Conservation (phyloP, 257 asterid species). For the Eustoma russellianum region DNA sequence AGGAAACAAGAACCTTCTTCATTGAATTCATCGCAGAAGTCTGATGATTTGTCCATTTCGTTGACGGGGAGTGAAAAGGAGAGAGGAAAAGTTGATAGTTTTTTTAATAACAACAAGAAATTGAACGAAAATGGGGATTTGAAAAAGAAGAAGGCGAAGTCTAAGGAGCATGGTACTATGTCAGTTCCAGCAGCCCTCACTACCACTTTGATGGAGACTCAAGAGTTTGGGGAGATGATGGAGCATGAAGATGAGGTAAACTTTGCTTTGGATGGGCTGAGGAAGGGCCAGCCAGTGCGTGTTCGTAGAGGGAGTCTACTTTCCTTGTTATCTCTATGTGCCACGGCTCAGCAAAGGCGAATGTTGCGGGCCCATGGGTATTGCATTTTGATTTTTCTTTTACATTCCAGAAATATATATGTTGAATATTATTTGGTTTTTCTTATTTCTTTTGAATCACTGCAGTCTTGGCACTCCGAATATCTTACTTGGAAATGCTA, state of each 20-base stretch:
- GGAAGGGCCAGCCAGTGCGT: slow-evolving; percentile 64
- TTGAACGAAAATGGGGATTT: slow-evolving; percentile 30
- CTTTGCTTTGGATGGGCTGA: slow-evolving; percentile 85
- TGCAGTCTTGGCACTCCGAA: neutral
- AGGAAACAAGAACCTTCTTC: slow-evolving; percentile 8
- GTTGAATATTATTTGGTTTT: slow-evolving; percentile 1
- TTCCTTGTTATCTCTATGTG: slow-evolving; percentile 52
- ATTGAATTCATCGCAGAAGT: slow-evolving; percentile 38
- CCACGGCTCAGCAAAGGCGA: slow-evolving; percentile 49
- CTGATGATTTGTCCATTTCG: slow-evolving; percentile 27
- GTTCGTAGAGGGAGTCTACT: slow-evolving; percentile 59
- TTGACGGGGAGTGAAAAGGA: slow-evolving; percentile 20
- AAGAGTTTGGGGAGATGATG: slow-evolving; percentile 83
- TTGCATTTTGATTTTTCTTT: slow-evolving; percentile 15
- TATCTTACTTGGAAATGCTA: too few relatives aligned
- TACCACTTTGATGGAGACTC: slow-evolving; percentile 80
- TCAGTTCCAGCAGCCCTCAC: slow-evolving; percentile 26
- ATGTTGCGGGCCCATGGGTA: slow-evolving; percentile 69
- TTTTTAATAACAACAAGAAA: slow-evolving; percentile 35
- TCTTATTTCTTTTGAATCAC: neutral
- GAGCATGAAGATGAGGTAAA: slow-evolving; percentile 88
- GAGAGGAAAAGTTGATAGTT: slow-evolving; percentile 18
- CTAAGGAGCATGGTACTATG: slow-evolving; percentile 24
- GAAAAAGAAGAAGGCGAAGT: slow-evolving; percentile 46
- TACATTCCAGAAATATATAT: neutral